Evolutionary conservation across 2,329 filamentous ascomycete genomes (phyloP).

Genomic region (Aspergillus hortae): DNA sequence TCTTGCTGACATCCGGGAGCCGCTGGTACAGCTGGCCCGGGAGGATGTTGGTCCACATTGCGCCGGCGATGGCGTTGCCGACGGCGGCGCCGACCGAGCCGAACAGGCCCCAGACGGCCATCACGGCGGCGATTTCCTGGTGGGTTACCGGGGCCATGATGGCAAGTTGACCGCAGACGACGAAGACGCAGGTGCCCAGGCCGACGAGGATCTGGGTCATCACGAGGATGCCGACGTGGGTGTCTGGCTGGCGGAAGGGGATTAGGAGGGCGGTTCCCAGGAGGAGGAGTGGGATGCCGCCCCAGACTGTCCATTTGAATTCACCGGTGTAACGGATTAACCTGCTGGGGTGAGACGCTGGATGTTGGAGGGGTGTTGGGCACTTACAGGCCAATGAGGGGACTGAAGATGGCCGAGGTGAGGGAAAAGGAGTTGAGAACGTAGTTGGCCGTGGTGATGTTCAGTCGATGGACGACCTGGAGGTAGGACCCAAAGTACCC

Average conservation of each 20-base stretch:
- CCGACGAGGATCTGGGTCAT: slow-evolving; percentile 56
- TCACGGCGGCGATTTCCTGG: slow-evolving; percentile 49
- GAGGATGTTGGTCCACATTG: slow-evolving; percentile 33
- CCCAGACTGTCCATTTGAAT: slow-evolving; percentile 49
- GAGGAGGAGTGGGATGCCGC: slow-evolving; percentile 48
- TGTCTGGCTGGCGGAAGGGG: slow-evolving; percentile 46
- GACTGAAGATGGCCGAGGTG: slow-evolving; percentile 48
- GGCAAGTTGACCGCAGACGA: slow-evolving; percentile 52
- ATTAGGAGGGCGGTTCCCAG: slow-evolving; percentile 52
- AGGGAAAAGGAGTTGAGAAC: slow-evolving; percentile 15
- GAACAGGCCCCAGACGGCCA: slow-evolving; percentile 43
- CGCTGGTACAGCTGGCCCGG: slow-evolving; percentile 38
- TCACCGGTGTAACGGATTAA: slow-evolving; percentile 46
- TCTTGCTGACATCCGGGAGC: slow-evolving; percentile 20
- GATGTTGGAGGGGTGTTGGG: slow-evolving; percentile 24
- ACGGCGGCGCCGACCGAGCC: slow-evolving; percentile 31
- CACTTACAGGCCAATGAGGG: slow-evolving; percentile 53
- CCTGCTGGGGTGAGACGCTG: slow-evolving; percentile 43
- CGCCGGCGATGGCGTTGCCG: slow-evolving; percentile 27
- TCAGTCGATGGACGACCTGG: slow-evolving; percentile 33
- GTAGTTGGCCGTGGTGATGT: slow-evolving; percentile 31
- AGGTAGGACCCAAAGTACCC: slow-evolving; percentile 35
- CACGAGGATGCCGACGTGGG: slow-evolving; percentile 48
- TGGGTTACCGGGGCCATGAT: slow-evolving; percentile 51
- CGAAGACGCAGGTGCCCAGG: slow-evolving; percentile 49